Conservation (phyloP, 2,329 filamentous ascomycete species). For the Ascochyta lentis region DNA sequence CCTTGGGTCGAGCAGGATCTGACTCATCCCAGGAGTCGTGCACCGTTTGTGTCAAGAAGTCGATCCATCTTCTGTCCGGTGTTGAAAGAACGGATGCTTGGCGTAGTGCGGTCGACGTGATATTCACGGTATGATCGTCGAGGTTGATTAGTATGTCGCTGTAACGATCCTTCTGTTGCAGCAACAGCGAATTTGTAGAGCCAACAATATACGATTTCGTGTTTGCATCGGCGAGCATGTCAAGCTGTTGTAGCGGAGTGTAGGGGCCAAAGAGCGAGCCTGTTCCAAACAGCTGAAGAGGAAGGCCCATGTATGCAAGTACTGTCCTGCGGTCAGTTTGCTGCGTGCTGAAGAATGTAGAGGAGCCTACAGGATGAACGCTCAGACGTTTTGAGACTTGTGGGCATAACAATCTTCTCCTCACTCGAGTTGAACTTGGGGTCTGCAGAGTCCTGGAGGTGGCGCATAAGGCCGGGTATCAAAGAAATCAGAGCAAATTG, state of each 20-base stretch:
- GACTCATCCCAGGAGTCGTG: slow-evolving; percentile 95
- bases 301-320: slow-evolving; percentile 91
- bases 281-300: slow-evolving; percentile 94
- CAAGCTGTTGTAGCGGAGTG: slow-evolving; percentile 93
- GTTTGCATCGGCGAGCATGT: slow-evolving; percentile 88
- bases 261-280: slow-evolving; percentile 96
- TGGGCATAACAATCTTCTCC: slow-evolving; percentile 74
- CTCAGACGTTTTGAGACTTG: slow-evolving; percentile 89
- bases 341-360: background rate
- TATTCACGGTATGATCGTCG: slow-evolving; percentile 84
- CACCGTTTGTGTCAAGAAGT: slow-evolving; percentile 90
- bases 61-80: slow-evolving; percentile 94
- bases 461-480: slow-evolving; percentile 89
- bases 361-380: slow-evolving; percentile 70
- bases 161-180: slow-evolving; percentile 95
- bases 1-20: slow-evolving; percentile 89
- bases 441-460: slow-evolving; percentile 92
- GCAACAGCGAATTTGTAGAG: slow-evolving; percentile 90
- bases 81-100: slow-evolving; percentile 78
- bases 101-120: slow-evolving; percentile 80
- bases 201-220: slow-evolving; percentile 98
- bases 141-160: slow-evolving; percentile 97
- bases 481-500: slow-evolving; percentile 96
- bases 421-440: slow-evolving; percentile 89
- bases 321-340: slow-evolving; percentile 56